These are phyloP conservation scores for Boehmeria nivea DNA, from an alignment of 306 rosid species.

Conservation along the genomic window DNA sequence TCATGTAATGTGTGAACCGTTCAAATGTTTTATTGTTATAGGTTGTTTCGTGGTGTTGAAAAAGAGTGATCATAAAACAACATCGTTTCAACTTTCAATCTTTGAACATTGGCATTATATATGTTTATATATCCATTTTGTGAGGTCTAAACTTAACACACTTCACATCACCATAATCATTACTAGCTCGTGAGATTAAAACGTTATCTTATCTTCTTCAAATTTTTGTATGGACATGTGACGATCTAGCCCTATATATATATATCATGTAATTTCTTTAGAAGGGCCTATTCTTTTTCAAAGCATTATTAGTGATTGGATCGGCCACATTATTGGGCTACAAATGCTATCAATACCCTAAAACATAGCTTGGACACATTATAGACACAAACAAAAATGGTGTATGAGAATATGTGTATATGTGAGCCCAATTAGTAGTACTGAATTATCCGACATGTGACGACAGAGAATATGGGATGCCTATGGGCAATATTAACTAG, in stretches of 20 bases:
- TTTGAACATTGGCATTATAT: not conserved
- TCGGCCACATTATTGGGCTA: conserved; percentile 5
- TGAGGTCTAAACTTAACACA: not conserved
- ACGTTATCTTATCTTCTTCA: not conserved
- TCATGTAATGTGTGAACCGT: too few species aligned
- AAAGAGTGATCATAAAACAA: too few species aligned
- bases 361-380: not conserved
- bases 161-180: not conserved
- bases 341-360: not conserved
- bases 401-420: not conserved
- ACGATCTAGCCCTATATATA: too few species aligned
- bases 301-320: too few species aligned
- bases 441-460: conserved; percentile 12
- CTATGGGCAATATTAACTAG: not conserved
- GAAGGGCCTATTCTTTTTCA: not conserved
- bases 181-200: not conserved
- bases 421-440: conserved; percentile 5
- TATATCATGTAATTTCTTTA: not conserved
- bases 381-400: not conserved
- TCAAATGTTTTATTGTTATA: too few species aligned
- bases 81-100: too few species aligned
- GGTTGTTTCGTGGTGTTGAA: too few species aligned
- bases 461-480: conserved; percentile 12
- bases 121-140: not conserved
- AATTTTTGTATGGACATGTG: not conserved